These are phyloP conservation scores for Terfezia claveryi DNA, from an alignment of 495 filamentous ascomycete species.

Conservation along the genomic window DNA sequence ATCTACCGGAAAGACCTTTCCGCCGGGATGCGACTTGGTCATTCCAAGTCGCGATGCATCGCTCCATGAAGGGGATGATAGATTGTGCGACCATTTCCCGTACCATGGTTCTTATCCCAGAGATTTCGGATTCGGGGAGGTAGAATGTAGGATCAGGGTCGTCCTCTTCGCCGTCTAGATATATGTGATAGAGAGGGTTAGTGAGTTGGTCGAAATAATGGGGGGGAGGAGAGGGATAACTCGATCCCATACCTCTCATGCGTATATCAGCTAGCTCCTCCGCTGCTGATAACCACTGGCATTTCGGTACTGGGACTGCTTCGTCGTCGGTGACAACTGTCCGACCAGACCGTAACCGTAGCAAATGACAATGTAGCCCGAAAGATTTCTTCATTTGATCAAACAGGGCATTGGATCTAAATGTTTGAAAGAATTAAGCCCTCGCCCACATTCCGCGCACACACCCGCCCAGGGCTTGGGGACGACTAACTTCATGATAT, in stretches of 20 bases:
- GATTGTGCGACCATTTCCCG: conserved; percentile 86
- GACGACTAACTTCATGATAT: conserved; percentile 67
- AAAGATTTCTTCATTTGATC: conserved; percentile 97
- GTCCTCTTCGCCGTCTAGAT: conserved; percentile 34
- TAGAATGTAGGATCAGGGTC: conserved; percentile 39
- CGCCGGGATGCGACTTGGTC: conserved; percentile 85
- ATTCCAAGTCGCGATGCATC: conserved; percentile 74
- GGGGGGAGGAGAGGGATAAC: neutral
- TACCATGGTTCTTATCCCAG: conserved; percentile 65
- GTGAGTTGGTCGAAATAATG: neutral
- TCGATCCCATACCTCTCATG: neutral
- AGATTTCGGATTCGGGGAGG: conserved; percentile 78
- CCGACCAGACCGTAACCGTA: conserved; percentile 54
- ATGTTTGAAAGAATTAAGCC: too few relatives aligned
- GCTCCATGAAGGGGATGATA: conserved; percentile 86
- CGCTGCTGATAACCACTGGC: conserved; percentile 70
- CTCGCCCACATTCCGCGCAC: too few relatives aligned
- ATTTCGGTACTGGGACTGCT: conserved; percentile 51
- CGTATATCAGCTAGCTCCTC: conserved; percentile 61
- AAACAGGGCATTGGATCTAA: conserved; percentile 33
- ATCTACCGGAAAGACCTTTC: conserved; percentile 65
- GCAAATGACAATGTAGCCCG: conserved; percentile 80
- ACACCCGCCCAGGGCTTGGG: too few relatives aligned
- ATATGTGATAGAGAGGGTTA: neutral
- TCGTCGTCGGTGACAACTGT: conserved; percentile 87